phyloP scores from a whole-genome alignment of 129 eudicot genomes.

The Lactuca saligna region DNA sequence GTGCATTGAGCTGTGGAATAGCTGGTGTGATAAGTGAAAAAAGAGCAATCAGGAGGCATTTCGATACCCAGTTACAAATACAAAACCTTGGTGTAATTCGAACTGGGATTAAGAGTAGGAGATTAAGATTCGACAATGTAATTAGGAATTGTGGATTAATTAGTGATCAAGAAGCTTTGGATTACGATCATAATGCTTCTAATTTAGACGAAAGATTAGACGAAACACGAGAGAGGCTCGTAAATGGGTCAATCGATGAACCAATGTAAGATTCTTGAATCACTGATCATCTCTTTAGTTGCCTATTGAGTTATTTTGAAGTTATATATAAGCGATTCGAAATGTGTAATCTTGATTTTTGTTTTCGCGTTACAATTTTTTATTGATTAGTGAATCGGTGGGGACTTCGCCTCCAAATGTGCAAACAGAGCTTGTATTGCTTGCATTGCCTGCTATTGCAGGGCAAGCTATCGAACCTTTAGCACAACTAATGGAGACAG shows the following conservation, averaged over 20 bases:
- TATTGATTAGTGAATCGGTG: constrained; percentile 37
- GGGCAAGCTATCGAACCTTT: constrained; percentile 77
- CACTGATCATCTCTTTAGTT: constrained; percentile 9
- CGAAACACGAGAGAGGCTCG: constrained; percentile 38
- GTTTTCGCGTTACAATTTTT: not conserved
- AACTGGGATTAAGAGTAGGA: constrained; percentile 34
- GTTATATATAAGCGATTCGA: not conserved
- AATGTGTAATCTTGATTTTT: constrained; percentile 5
- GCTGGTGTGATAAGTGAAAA: constrained; percentile 35
- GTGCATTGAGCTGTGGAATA: constrained; percentile 41
- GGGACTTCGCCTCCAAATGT: constrained; percentile 40
- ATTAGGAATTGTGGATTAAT: constrained; percentile 48
- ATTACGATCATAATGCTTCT: constrained; percentile 38
- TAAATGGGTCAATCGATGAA: constrained; percentile 38
- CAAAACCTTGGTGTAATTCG: constrained; percentile 2
- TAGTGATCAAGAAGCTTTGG: constrained; percentile 45
- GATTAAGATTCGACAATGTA: constrained; percentile 35
- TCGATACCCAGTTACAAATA: constrained; percentile 16
- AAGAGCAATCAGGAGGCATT: constrained; percentile 27
- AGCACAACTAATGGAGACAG: constrained; percentile 74
- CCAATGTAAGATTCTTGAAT: constrained; percentile 33
- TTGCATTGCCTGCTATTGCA: constrained; percentile 65
- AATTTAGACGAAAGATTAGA: constrained; percentile 34
- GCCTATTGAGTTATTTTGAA: not conserved
- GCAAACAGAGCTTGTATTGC: constrained; percentile 59